Percentiles rank a stretch among this genome's conserved stretches.
These are phyloP conservation scores for Adiantum capillusveneris DNA, from an alignment of 75 land plant species.

Conservation along the genomic window DNA sequence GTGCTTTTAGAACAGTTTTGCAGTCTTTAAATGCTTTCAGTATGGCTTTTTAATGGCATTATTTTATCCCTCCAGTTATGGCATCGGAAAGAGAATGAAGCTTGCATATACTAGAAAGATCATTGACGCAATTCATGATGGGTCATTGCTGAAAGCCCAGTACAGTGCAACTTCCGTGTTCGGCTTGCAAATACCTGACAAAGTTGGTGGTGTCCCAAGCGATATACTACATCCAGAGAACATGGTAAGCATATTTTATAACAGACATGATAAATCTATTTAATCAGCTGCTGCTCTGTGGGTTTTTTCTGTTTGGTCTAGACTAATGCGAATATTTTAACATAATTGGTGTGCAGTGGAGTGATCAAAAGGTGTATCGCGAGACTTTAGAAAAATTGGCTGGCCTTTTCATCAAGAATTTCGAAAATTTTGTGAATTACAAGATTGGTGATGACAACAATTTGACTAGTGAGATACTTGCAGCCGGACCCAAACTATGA, in stretches of 20 bases:
- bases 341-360: conserved; percentile 79
- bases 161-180: conserved; percentile 67
- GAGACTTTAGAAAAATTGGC: conserved; percentile 60
- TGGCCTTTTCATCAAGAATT: conserved; percentile 73
- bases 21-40: not conserved
- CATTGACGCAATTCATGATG: conserved; percentile 90
- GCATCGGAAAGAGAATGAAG: conserved; percentile 74
- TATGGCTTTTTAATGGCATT: not conserved
- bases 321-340: too few relatives aligned
- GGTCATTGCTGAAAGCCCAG: conserved; percentile 60
- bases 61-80: conserved; percentile 75
- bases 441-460: conserved; percentile 59
- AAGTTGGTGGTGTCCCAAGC: conserved; percentile 75
- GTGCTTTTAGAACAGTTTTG: too few relatives aligned
- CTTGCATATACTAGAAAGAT: conserved; percentile 73
- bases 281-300: not conserved
- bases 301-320: not conserved
- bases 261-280: too few relatives aligned
- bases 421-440: conserved; percentile 49
- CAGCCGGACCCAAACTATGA: conserved; percentile 63
- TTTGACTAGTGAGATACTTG: conserved; percentile 62
- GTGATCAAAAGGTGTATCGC: conserved; percentile 52
- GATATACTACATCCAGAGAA: conserved; percentile 75
- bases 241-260: conserved; percentile 45
- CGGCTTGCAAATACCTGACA: conserved; percentile 74